Conservation (phyloP, 169 alveolate species). For the Eimeria nieschulzi region DNA sequence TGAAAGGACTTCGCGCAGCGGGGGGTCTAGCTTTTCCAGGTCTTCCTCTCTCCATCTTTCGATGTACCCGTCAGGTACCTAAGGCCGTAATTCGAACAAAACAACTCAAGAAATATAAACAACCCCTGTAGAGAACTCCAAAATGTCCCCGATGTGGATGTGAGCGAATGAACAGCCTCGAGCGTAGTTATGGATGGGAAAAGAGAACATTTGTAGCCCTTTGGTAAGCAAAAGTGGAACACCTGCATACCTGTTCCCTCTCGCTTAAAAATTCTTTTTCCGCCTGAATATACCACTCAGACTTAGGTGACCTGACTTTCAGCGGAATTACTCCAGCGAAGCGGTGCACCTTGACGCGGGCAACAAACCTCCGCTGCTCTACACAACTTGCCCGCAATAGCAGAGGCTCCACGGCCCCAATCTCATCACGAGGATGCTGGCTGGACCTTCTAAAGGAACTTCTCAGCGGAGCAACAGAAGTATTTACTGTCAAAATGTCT, state of each 20-base stretch:
- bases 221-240: no score
- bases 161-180: no score
- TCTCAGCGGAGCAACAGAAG: no score
- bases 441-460: no score
- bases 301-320: constrained; percentile 87
- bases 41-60: constrained; percentile 67
- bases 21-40: constrained; percentile 29
- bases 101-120: no score
- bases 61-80: constrained; percentile 72
- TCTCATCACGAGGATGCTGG: no score
- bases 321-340: constrained; percentile 87
- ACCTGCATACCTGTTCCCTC: constrained; percentile 74
- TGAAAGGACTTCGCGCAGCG: constrained; percentile 46
- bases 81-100: neutral
- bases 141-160: no score
- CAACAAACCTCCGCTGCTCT: constrained; percentile 75
- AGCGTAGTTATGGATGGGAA: no score
- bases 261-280: constrained; percentile 89
- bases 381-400: neutral
- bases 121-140: no score
- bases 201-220: no score
- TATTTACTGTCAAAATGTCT: no score
- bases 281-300: constrained; percentile 89
- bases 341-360: constrained; percentile 85
- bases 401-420: neutral